Percentiles rank a stretch among this genome's conserved stretches.
Evolutionary conservation across 495 filamentous ascomycete species (phyloP).

Genomic region (Chaetomium tenue): DNA sequence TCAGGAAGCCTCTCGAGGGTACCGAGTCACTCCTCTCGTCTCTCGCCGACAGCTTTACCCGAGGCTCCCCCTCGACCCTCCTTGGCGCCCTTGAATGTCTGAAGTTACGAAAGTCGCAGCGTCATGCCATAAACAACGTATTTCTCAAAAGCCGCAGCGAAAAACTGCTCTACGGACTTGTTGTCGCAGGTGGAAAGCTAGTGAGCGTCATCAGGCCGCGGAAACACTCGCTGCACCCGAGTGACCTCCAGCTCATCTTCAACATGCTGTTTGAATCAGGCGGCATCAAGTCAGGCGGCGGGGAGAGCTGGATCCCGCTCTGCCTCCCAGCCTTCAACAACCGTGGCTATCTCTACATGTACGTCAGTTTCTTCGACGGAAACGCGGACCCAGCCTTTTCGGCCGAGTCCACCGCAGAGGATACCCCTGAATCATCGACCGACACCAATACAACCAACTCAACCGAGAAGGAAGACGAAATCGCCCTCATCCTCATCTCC

Average conservation of each 20-base stretch:
- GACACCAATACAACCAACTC: slow-evolving; percentile 24
- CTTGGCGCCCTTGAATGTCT: slow-evolving; percentile 90
- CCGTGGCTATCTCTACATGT: slow-evolving; percentile 97
- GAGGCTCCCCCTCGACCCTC: slow-evolving; percentile 83
- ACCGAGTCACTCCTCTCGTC: slow-evolving; percentile 90
- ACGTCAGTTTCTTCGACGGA: slow-evolving; percentile 80
- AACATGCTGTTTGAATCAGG: slow-evolving; percentile 99
- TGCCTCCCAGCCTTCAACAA: slow-evolving; percentile 98
- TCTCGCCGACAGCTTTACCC: slow-evolving; percentile 89
- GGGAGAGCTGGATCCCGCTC: slow-evolving; percentile 96
- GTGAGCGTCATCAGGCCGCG: slow-evolving; percentile 93
- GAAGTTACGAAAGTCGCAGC: slow-evolving; percentile 79
- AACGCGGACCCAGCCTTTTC: slow-evolving; percentile 34
- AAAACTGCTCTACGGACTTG: slow-evolving; percentile 84
- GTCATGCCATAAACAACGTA: slow-evolving; percentile 79
- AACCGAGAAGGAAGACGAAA: slow-evolving; percentile 59
- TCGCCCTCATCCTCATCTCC: slow-evolving; percentile 91
- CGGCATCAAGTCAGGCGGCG: slow-evolving; percentile 77
- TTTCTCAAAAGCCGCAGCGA: slow-evolving; percentile 72
- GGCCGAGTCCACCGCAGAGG: slow-evolving; percentile 26
- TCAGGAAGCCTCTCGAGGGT: slow-evolving; percentile 88
- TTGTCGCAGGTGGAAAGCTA: slow-evolving; percentile 89
- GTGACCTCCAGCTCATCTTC: slow-evolving; percentile 94
- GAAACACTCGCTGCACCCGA: slow-evolving; percentile 92
- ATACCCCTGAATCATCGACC: not conserved